These are phyloP conservation scores for Epichloe scottii DNA, from an alignment of 2,329 filamentous ascomycete genomes.

Conservation along the genomic window DNA sequence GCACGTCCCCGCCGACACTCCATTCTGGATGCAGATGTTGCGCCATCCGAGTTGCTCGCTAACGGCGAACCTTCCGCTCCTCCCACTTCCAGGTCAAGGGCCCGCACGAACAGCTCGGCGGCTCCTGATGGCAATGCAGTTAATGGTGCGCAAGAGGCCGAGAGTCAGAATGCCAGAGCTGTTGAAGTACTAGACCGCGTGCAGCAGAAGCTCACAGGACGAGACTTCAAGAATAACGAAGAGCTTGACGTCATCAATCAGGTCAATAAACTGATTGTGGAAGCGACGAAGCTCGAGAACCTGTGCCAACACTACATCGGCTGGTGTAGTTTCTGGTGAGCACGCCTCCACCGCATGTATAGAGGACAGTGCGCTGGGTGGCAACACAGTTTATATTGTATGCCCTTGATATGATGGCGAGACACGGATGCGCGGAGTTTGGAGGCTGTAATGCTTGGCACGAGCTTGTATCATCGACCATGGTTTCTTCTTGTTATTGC, in stretches of 20 bases:
- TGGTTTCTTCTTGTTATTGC: not conserved
- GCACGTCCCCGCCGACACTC: constrained; percentile 52
- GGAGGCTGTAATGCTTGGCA: not conserved
- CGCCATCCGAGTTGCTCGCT: constrained; percentile 46
- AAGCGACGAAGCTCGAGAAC: constrained; percentile 95
- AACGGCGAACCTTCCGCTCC: constrained; percentile 31
- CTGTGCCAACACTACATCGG: constrained; percentile 98
- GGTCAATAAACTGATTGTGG: constrained; percentile 86
- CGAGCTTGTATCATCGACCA: not conserved
- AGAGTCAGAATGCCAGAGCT: constrained; percentile 87
- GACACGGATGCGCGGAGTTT: constrained; percentile 1
- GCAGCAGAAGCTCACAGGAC: constrained; percentile 87
- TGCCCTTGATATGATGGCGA: not conserved
- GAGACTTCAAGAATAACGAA: constrained; percentile 77
- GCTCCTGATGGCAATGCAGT: constrained; percentile 21
- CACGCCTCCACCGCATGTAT: not conserved
- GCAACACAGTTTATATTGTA: not conserved
- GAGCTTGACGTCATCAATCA: constrained; percentile 78
- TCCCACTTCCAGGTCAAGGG: constrained; percentile 36
- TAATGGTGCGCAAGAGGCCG: constrained; percentile 38
- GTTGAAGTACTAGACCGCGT: constrained; percentile 85
- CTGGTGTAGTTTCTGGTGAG: constrained; percentile 95
- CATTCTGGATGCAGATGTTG: constrained; percentile 52
- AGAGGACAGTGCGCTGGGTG: not conserved
- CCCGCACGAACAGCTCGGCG: constrained; percentile 47